A percentile compares a stretch with the other conserved stretches of the same genome.
Evolutionary conservation across 2,329 filamentous ascomycete species (phyloP).

Genomic region (Nigrospora sphaerica): DNA sequence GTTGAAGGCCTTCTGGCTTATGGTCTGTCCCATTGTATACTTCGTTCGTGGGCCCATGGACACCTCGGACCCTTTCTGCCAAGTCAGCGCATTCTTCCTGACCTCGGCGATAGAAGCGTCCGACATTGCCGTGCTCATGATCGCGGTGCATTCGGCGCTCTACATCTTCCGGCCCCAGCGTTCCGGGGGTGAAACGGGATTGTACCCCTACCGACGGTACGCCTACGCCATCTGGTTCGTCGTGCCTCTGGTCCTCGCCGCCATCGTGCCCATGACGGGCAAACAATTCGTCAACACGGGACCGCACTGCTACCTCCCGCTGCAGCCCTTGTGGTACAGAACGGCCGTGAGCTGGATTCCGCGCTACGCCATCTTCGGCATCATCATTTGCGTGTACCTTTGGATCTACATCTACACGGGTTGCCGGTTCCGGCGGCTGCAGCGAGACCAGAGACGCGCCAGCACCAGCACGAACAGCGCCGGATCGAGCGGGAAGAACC

Average conservation of each 20-base stretch:
- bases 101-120: slow-evolving; percentile 60
- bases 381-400: slow-evolving; percentile 58
- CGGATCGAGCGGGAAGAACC: slow-evolving; percentile 4
- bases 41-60: slow-evolving; percentile 43
- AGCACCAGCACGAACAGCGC: slow-evolving; percentile 13
- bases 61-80: slow-evolving; percentile 52
- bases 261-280: slow-evolving; percentile 21
- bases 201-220: slow-evolving; percentile 58
- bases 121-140: slow-evolving; percentile 65
- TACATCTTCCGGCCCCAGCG: slow-evolving; percentile 57
- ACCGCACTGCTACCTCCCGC: slow-evolving; percentile 57
- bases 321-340: slow-evolving; percentile 61
- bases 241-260: slow-evolving; percentile 51
- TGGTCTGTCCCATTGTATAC: slow-evolving; percentile 56
- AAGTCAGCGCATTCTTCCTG: slow-evolving; percentile 62
- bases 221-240: slow-evolving; percentile 52
- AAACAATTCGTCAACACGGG: slow-evolving; percentile 18
- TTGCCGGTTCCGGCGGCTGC: slow-evolving; percentile 32
- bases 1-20: slow-evolving; percentile 61
- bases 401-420: slow-evolving; percentile 65
- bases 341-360: slow-evolving; percentile 66
- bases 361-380: slow-evolving; percentile 59
- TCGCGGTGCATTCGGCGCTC: slow-evolving; percentile 65
- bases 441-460: slow-evolving; percentile 18
- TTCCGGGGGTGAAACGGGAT: slow-evolving; percentile 47